Base-by-base conservation (phyloP, 2,329 filamentous ascomycete genomes). In the Venturia effusa region DNA sequence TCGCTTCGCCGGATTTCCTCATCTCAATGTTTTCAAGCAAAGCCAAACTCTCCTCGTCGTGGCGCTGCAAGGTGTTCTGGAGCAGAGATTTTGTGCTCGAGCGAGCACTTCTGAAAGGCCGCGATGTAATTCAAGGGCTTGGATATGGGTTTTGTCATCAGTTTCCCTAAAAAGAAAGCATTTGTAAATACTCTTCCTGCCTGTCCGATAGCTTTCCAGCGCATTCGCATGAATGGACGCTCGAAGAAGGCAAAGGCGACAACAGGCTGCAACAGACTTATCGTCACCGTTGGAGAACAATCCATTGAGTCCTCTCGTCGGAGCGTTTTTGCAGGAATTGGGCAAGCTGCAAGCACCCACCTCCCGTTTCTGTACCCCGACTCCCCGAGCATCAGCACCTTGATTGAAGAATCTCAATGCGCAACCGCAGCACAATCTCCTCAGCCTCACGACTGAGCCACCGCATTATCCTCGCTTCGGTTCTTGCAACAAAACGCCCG, bases 361-460 rank as follows among this genome's bases (percentile, higher is more conserved):
- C n/a, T 57, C 30, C 51, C 51, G 51, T 17, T 57, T 19, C 30
- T 34, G 51, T 24, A 57, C 27, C 24, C 30, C 24, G 37, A 30
- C 24, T 34, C 27, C 24, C 30, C 24, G 37, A 30, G 13, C 48
- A 15, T 55, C 13, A 34, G 51, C 27, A 22, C 51, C n/a, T 19
- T 34, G 13, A 24, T 51, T 13, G 22, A 24, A 4, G 11, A 4
- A 13, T 17, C 8, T 57, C 27, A 55, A 55, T 32, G 51, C 30
- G 10, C 51, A 24, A 34, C 30, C 51, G 51, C 27, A 57, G 51
- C 51, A 17, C 17, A 45, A 17, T n/a, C 15, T 34, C 17, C 30
- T 57, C 51, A 57, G 51, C 51, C 51, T 57, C 51, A 57, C 27
- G 27, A 54, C 51, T 57, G 17, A 57, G 51, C 51, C 51, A 57